Evolutionary conservation across 768 basidiomycete genomes (phyloP), one percentile per base, ranked within the genome.

Genomic region (Punctularia strigosozonata): DNA sequence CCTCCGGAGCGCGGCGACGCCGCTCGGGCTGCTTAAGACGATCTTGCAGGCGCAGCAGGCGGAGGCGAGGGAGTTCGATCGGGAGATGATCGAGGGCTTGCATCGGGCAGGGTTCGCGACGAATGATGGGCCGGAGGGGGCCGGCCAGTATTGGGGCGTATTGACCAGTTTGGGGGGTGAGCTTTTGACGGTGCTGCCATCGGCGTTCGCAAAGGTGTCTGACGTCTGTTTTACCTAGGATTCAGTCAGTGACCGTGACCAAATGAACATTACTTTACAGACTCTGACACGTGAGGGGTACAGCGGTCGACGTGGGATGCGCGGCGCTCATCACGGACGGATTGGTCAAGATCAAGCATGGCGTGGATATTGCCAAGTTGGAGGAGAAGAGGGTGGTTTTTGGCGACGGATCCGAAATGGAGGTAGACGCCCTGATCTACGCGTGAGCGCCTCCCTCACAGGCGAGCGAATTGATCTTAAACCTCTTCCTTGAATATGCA

Each of bases 311-410:
- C n/a, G 56, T 65, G 0, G 61, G 65, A 25, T 53, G 28, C 15
- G 28, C 28, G 15, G 28, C 59, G 42, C 54, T 68, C 39, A 70
- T 73, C 41, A 60, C 60, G 19, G 60, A 68, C 19, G 69, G 73
- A n/a, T 57, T 57, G 33, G 72, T 76, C 61, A 72, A 70, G 48
- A 50, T 73, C 48, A 71, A 65, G 53, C 59, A 57, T 38, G 64
- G 63, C 20, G 41, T 50, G 5, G 37, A 31, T 13, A 42, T 59
- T 14, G 45, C 41, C 22, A 37, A 37, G 14, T 61, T 63, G 43
- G 59, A 52, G 2, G 26, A 53, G 18, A 42, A 32, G 14, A 48
- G 50, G 4, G 17, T 57, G 5, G 25, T 32, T 17, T 41, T 53
- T 35, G 45, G 36, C 8, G 50, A 59, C 26, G 54, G 49, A 1